Evolutionary conservation across 441 rosid species (phyloP), one percentile per base, ranked within the genome.

Genomic region (Mallotus repandus): DNA sequence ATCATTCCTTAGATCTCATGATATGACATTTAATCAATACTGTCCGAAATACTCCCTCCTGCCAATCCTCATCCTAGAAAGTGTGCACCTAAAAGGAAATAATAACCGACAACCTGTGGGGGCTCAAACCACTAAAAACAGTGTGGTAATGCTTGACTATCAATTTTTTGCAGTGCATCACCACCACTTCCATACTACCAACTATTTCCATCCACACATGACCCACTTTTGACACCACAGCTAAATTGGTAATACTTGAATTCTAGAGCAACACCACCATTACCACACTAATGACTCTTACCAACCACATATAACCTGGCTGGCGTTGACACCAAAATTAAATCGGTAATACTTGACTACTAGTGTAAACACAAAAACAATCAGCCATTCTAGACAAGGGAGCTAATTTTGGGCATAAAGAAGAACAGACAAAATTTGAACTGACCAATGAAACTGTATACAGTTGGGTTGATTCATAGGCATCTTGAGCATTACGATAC

Each of bases 401-500:
- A 69, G 38, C 50, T 29, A 69, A 19, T 8, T n/a, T 3, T 7
- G 35, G 54, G 45, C 21, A 65, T 48, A 13, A 69, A 63, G 32
- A 18, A 21, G 54, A 16, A 57, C 2, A 43, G 15, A 72, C 19
- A 63, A 55, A 70, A 49, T n/a, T 5, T 62, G 43, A 69, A 86
- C 90, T 74, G 43, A 89, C 97, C 97, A 85, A 25, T 69, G 97
- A 79, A 72, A 91, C 89, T 15, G 94, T 82, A 84, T 81, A 82
- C 58, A 94, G 88, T 73, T 89, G 90, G 67, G 90, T 89, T 62
- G 99, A 94, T 84, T 94, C 99, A 74, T 77, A 94, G 72, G 89
- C 93, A 83, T 94, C 99, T 80, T 89, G 86, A 68, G 99, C 98
- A n/a, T 66, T 78, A 62, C 86, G 81, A 80, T 94, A 92, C 63